Conservation (phyloP, 1,139 yeast species). For the Protomyces arabidopsidicola region DNA sequence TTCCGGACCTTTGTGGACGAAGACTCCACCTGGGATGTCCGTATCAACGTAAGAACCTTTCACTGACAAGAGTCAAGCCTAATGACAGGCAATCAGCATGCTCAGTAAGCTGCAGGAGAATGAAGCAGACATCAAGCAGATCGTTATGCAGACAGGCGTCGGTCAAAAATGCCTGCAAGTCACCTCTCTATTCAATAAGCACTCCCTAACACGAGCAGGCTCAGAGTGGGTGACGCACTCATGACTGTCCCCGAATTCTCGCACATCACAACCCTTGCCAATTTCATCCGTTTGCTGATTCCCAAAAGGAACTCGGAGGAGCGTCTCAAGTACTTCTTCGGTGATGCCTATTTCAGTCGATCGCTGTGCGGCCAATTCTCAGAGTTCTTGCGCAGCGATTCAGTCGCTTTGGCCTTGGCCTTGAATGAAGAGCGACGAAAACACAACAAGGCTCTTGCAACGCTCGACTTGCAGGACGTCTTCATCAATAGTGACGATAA, state of each 20-base stretch:
- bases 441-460: neutral
- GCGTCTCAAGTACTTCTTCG: neutral
- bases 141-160: neutral
- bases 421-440: neutral
- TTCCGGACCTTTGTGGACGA: neutral
- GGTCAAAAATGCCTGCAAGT: neutral
- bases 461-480: neutral
- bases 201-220: neutral
- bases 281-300: neutral
- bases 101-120: neutral
- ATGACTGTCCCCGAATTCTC: neutral
- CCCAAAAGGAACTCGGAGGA: neutral
- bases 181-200: neutral
- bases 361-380: neutral
- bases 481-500: neutral
- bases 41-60: neutral
- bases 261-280: neutral
- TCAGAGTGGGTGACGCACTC: neutral
- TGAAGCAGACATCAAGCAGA: neutral
- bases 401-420: neutral
- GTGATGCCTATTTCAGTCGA: neutral
- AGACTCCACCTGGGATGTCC: neutral
- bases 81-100: neutral
- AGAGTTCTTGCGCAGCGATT: neutral
- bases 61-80: neutral